Evolutionary conservation across 306 rosid species (phyloP), one percentile per base, ranked within the genome.

Genomic region (Dalbergia oliveri): DNA sequence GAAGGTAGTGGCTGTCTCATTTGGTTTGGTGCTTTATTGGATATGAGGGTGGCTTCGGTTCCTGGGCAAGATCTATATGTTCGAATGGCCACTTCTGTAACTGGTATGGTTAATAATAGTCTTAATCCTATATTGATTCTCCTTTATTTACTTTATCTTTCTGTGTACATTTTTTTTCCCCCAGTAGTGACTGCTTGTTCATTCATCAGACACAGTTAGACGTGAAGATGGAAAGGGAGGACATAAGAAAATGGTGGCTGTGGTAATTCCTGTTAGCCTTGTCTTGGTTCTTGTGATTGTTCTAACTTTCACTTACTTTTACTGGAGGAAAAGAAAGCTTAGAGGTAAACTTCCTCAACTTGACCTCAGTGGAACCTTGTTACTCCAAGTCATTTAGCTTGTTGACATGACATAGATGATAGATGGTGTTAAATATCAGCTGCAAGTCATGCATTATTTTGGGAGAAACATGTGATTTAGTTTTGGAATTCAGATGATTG

Each of bases 21-120:
- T 69, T 86, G 91, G 88, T 86, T 81, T 23, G 81, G 77, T 1
- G 76, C 68, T 34, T 62, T 88, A 37, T 33, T 83, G 69, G 89
- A 88, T 57, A n/a, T 88, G 19, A 79, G 84, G 21, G 81, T 56
- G 51, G 43, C 60, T 12, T 45, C 60, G 12, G 76, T 8, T n/a
- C 54, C 73, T 1, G 69, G 71, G 19, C 83, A 83, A 50, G 86
- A 83, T 61, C 31, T 88, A 5, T 69, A 83, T 51, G 16, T 88
- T 49, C 54, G 10, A 7, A 6, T 7, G 10, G 47, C 47, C 7
- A 37, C 41, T 37, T 37, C 41, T 3, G 41, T 37, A 51, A 43
- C 34, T 33, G 80, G 90, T 84, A 64, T 23, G 72, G 47, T 18
- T 49, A 26, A 26, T 26, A 26, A 26, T 26, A 26, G 31, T 26